These are phyloP conservation scores for Aspergillus sp. DNA, from an alignment of 2,329 filamentous ascomycete species.

Conservation along the genomic window DNA sequence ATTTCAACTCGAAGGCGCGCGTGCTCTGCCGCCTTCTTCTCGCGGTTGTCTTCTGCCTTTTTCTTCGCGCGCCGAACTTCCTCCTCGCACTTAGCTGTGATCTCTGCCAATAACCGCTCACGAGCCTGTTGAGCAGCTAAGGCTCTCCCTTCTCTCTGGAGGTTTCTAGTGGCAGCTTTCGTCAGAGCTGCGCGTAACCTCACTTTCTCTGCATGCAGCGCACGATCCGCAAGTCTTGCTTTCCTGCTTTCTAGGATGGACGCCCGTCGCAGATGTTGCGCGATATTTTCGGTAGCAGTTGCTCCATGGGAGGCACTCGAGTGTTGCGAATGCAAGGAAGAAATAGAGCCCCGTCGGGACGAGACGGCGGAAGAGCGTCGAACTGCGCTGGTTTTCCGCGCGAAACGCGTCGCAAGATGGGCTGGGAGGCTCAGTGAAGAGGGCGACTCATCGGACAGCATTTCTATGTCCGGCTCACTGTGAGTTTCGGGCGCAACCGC, in stretches of 20 bases:
- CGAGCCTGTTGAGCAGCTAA: slow-evolving; percentile 63
- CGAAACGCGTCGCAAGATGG: slow-evolving; percentile 64
- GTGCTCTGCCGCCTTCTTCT: slow-evolving; percentile 63
- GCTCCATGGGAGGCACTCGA: slow-evolving; percentile 52
- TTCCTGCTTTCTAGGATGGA: slow-evolving; percentile 66
- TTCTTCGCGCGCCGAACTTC: slow-evolving; percentile 66
- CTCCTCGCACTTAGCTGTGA: slow-evolving; percentile 64
- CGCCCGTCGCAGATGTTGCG: slow-evolving; percentile 64
- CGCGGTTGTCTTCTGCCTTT: slow-evolving; percentile 65
- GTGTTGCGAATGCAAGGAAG: slow-evolving; percentile 62
- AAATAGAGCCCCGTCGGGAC: slow-evolving; percentile 64
- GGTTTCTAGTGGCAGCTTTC: slow-evolving; percentile 57
- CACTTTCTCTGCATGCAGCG: slow-evolving; percentile 66
- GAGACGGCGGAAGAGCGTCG: slow-evolving; percentile 62
- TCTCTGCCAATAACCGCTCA: slow-evolving; percentile 63
- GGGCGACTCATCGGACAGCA: slow-evolving; percentile 38
- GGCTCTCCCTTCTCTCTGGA: slow-evolving; percentile 62
- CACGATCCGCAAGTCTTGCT: slow-evolving; percentile 62
- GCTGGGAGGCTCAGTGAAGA: slow-evolving; percentile 54
- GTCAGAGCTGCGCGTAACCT: slow-evolving; percentile 61
- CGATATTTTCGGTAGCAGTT: slow-evolving; percentile 59
- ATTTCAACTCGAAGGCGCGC: slow-evolving; percentile 59
- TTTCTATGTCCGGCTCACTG: slow-evolving; percentile 41
- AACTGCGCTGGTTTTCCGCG: slow-evolving; percentile 51
- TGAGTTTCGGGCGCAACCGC: slow-evolving; percentile 25